A percentile compares a stretch with the other conserved stretches of the same genome.
These are phyloP conservation scores for Mollisiaceae sp. DNA, from an alignment of 2,329 filamentous ascomycete species.

Conservation along the genomic window DNA sequence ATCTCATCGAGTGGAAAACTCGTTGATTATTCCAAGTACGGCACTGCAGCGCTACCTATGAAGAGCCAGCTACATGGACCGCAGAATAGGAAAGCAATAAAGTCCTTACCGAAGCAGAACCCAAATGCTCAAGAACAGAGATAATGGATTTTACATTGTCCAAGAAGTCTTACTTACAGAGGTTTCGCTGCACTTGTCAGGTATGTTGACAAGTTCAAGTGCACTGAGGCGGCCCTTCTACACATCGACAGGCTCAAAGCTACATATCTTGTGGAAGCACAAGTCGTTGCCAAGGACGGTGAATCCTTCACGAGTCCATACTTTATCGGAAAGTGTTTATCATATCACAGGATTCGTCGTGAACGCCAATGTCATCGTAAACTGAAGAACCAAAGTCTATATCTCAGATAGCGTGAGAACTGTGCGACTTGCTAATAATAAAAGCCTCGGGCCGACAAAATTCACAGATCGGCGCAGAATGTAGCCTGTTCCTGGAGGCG, in stretches of 20 bases:
- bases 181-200: slow-evolving; percentile 63
- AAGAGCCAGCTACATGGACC: slow-evolving; percentile 37
- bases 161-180: no score
- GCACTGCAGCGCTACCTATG: slow-evolving; percentile 61
- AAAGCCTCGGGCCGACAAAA: slow-evolving; percentile 29
- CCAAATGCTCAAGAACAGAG: slow-evolving; percentile 63
- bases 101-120: slow-evolving; percentile 69
- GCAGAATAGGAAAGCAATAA: slow-evolving; percentile 67
- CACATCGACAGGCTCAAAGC: slow-evolving; percentile 52
- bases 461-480: slow-evolving; percentile 37
- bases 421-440: slow-evolving; percentile 30
- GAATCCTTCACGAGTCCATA: slow-evolving; percentile 59
- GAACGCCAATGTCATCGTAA: slow-evolving; percentile 52
- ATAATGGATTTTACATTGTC: slow-evolving; percentile 70
- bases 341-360: slow-evolving; percentile 65
- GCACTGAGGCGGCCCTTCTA: slow-evolving; percentile 63
- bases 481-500: slow-evolving; percentile 41
- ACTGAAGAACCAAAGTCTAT: slow-evolving; percentile 36
- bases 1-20: slow-evolving; percentile 23
- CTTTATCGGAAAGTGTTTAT: slow-evolving; percentile 62
- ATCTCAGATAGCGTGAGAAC: slow-evolving; percentile 39
- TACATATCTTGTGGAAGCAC: slow-evolving; percentile 51
- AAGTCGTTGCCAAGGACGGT: slow-evolving; percentile 53
- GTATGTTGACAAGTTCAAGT: slow-evolving; percentile 57
- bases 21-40: slow-evolving; percentile 27